Evolutionary conservation across 2,329 filamentous ascomycete genomes (phyloP).

Genomic region (Biscogniauxia marginata): DNA sequence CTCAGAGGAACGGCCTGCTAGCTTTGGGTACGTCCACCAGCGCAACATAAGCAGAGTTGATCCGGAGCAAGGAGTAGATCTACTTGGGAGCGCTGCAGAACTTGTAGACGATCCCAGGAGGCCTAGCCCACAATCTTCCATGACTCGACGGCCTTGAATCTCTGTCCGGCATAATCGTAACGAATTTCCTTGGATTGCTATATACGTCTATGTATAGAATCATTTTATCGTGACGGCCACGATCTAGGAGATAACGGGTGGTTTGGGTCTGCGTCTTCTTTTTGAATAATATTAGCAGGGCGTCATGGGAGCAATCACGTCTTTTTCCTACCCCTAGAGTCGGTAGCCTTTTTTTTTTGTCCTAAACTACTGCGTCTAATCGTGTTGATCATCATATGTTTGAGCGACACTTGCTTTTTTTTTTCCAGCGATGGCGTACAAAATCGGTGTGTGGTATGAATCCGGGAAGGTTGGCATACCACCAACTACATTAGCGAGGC

Average conservation of each 20-base stretch:
- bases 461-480: neutral
- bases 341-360: constrained; percentile 4
- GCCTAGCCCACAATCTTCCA: constrained; percentile 25
- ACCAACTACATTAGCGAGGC: neutral
- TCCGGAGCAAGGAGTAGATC: constrained; percentile 44
- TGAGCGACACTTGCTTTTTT: constrained; percentile 5
- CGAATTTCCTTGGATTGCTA: constrained; percentile 23
- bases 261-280: constrained; percentile 14
- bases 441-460: constrained; percentile 14
- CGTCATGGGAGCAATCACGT: constrained; percentile 19
- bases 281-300: constrained; percentile 13
- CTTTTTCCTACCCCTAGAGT: constrained; percentile 1
- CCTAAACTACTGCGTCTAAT: neutral
- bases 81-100: constrained; percentile 56
- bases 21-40: constrained; percentile 56
- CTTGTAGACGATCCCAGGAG: constrained; percentile 46
- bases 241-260: constrained; percentile 15
- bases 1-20: constrained; percentile 49
- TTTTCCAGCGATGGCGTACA: constrained; percentile 20
- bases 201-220: constrained; percentile 19
- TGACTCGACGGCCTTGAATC: neutral
- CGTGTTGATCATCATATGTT: constrained; percentile 14
- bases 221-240: constrained; percentile 8
- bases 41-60: constrained; percentile 57
- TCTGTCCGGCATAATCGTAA: constrained; percentile 19